These are phyloP conservation scores for Fusarium subtropicale DNA, from an alignment of 2,329 filamentous ascomycete genomes.

Conservation along the genomic window DNA sequence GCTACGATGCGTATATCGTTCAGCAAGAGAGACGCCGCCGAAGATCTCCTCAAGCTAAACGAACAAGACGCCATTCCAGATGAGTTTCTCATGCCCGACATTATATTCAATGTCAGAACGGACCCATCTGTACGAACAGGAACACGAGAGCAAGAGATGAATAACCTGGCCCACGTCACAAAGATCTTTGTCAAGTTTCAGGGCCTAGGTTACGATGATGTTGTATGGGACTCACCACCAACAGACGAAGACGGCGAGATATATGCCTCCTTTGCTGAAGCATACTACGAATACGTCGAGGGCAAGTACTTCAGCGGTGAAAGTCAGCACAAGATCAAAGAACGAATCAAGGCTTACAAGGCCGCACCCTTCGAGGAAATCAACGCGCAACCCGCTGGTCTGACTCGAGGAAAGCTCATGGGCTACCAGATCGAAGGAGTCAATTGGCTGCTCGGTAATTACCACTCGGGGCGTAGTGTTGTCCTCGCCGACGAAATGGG, in stretches of 20 bases:
- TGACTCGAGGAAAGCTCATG: slow-evolving; percentile 88
- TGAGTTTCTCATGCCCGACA: slow-evolving; percentile 85
- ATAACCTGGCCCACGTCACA: slow-evolving; percentile 76
- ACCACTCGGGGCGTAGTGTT: slow-evolving; percentile 82
- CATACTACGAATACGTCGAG: slow-evolving; percentile 87
- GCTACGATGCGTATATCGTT: slow-evolving; percentile 78
- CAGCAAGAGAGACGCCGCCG: slow-evolving; percentile 72
- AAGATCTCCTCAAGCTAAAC: slow-evolving; percentile 71
- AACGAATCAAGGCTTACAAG: slow-evolving; percentile 76
- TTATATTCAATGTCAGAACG: slow-evolving; percentile 83
- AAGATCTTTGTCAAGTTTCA: slow-evolving; percentile 90
- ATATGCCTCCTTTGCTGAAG: slow-evolving; percentile 83
- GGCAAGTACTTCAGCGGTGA: slow-evolving; percentile 76
- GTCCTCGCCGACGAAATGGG: slow-evolving; percentile 99
- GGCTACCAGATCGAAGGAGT: slow-evolving; percentile 91
- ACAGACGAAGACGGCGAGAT: slow-evolving; percentile 69
- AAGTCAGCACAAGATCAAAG: slow-evolving; percentile 69
- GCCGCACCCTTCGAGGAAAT: slow-evolving; percentile 75
- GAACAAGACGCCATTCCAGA: slow-evolving; percentile 86
- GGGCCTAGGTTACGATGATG: slow-evolving; percentile 89
- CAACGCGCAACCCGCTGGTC: slow-evolving; percentile 75
- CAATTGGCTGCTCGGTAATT: slow-evolving; percentile 96
- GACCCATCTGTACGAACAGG: slow-evolving; percentile 59
- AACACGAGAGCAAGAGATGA: slow-evolving; percentile 76
- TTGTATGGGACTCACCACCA: slow-evolving; percentile 89